A percentile compares a stretch with the other conserved stretches of the same genome.
These are phyloP conservation scores for Nowakowskiella sp. DNA, from an alignment of 192 early-diverging fungal genomes.

Conservation along the genomic window DNA sequence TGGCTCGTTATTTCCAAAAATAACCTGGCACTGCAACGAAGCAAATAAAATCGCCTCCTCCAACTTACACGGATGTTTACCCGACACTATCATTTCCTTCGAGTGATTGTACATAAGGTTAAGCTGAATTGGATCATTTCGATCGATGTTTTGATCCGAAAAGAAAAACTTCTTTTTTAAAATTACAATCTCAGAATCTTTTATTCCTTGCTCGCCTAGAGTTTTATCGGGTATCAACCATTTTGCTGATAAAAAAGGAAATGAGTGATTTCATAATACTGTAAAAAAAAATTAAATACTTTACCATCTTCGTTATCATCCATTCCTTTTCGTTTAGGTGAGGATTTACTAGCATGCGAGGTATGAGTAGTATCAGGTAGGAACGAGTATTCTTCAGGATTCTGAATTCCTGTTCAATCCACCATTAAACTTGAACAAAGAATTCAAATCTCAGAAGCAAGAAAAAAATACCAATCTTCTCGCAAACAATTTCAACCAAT, in stretches of 20 bases:
- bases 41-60: conserved; percentile 52
- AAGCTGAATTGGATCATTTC: conserved; percentile 52
- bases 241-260: conserved; percentile 10
- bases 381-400: conserved; percentile 54
- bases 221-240: conserved; percentile 50
- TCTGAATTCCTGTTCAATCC: conserved; percentile 42
- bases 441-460: too few species aligned
- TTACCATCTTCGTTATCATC: too few species aligned
- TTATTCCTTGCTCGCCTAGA: conserved; percentile 45
- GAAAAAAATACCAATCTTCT: conserved; percentile 38
- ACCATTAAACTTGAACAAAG: too few species aligned
- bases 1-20: conserved; percentile 48
- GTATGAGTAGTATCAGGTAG: too few species aligned
- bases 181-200: conserved; percentile 34
- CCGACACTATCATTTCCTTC: conserved; percentile 40
- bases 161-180: conserved; percentile 60
- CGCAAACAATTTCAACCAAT: conserved; percentile 43
- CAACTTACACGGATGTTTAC: conserved; percentile 44
- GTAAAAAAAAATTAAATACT: background rate
- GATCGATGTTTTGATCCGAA: conserved; percentile 51
- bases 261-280: background rate
- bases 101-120: conserved; percentile 49
- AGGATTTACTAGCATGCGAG: too few species aligned
- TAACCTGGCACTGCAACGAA: conserved; percentile 44
- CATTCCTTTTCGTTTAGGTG: too few species aligned